Evolutionary conservation across 2,329 filamentous ascomycete species (phyloP).

Genomic region (Thermoascus crustaceus): DNA sequence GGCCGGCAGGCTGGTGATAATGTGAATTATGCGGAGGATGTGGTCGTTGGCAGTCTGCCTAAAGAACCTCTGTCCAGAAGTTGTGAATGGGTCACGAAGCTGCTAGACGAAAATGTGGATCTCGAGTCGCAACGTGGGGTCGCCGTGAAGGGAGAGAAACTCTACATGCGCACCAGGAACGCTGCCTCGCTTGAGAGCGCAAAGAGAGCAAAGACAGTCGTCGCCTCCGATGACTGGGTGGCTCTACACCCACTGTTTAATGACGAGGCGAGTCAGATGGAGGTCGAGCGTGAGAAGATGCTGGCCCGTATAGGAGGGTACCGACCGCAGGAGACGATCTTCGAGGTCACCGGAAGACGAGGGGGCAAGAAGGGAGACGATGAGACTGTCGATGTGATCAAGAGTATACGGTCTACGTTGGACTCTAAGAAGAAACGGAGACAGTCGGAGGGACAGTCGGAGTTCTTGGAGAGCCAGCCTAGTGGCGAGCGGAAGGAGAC

Average conservation of each 20-base stretch:
- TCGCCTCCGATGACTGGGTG: conserved; percentile 60
- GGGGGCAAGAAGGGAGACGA: conserved; percentile 63
- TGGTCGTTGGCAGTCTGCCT: conserved; percentile 70
- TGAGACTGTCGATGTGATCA: conserved; percentile 50
- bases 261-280: conserved; percentile 51
- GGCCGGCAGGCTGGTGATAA: conserved; percentile 55
- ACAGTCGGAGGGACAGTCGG: conserved; percentile 20
- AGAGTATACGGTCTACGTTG: conserved; percentile 34
- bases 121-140: conserved; percentile 63
- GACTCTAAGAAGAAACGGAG: conserved; percentile 35
- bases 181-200: conserved; percentile 85
- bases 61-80: conserved; percentile 65
- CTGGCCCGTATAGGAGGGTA: conserved; percentile 81
- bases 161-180: conserved; percentile 84
- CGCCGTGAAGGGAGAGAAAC: conserved; percentile 78
- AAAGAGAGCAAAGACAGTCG: conserved; percentile 72
- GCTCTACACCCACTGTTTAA: conserved; percentile 76
- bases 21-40: conserved; percentile 69
- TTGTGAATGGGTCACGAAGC: conserved; percentile 75
- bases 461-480: conserved; percentile 13
- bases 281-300: conserved; percentile 74
- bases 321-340: conserved; percentile 88
- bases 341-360: conserved; percentile 76
- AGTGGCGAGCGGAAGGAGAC: conserved; percentile 13
- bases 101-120: conserved; percentile 67